Percentiles rank a stretch among this genome's conserved stretches.
Conservation (phyloP, 805 yeast species). For the Tetrapisispora pingtungensis region DNA sequence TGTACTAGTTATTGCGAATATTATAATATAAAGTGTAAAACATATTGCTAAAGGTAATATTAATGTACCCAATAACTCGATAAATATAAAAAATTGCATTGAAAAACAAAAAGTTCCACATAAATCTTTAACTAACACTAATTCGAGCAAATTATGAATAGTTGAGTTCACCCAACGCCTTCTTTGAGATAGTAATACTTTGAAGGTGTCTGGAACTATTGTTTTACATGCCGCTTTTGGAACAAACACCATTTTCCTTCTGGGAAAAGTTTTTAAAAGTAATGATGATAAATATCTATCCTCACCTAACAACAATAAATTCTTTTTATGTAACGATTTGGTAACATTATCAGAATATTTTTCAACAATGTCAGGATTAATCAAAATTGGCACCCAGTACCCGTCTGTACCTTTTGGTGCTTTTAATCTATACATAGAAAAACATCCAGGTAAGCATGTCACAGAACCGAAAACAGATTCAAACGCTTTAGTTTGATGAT, state of each 20-base stretch:
- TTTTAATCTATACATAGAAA: constrained; percentile 83
- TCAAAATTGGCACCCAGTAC: constrained; percentile 86
- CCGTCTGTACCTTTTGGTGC: constrained; percentile 73
- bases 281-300: constrained; percentile 78
- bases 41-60: constrained; percentile 86
- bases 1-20: constrained; percentile 54
- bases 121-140: constrained; percentile 70
- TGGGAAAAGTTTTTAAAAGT: constrained; percentile 83
- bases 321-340: constrained; percentile 76
- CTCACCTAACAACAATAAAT: constrained; percentile 77
- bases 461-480: constrained; percentile 91
- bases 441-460: constrained; percentile 93
- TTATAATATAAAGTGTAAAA: constrained; percentile 70
- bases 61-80: constrained; percentile 78
- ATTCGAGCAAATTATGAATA: constrained; percentile 82
- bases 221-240: constrained; percentile 91
- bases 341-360: constrained; percentile 80
- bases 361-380: constrained; percentile 89
- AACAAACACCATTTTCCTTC: constrained; percentile 74
- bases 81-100: constrained; percentile 81
- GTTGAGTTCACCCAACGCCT: constrained; percentile 97
- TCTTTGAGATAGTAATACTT: constrained; percentile 76
- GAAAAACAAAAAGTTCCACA: constrained; percentile 94
- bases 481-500: constrained; percentile 88
- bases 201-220: constrained; percentile 70